These are phyloP conservation scores for Oryza australiensis DNA, from an alignment of 176 grass and related monocot species.

Conservation along the genomic window DNA sequence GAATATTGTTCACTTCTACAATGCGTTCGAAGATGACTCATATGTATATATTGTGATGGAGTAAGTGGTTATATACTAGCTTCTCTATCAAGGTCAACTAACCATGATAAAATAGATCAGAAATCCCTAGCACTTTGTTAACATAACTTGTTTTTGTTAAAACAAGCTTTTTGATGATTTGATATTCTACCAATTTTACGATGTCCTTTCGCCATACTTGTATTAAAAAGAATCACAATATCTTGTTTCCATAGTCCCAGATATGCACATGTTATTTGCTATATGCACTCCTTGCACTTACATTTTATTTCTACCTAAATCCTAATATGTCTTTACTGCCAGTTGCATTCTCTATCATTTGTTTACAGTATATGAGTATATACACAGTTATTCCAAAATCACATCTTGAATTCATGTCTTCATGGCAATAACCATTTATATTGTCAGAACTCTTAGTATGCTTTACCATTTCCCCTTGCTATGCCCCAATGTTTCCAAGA, in stretches of 20 bases:
- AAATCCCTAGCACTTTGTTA: background rate
- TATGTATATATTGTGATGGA: constrained; percentile 97
- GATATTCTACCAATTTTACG: background rate
- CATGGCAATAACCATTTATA: background rate
- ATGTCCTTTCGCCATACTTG: background rate
- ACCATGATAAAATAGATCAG: background rate
- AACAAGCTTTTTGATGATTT: background rate
- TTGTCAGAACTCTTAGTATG: background rate
- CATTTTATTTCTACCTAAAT: background rate
- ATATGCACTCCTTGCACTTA: constrained; percentile 3
- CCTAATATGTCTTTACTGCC: background rate
- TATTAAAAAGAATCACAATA: background rate
- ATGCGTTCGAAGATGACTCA: constrained; percentile 80
- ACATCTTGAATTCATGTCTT: background rate
- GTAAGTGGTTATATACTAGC: constrained; percentile 53
- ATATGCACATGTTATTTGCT: background rate
- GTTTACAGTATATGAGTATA: background rate
- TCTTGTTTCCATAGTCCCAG: constrained; percentile 16
- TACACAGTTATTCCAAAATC: background rate
- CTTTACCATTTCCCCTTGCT: constrained; percentile 12
- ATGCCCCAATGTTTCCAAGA: background rate
- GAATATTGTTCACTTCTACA: constrained; percentile 88
- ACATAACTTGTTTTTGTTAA: constrained; percentile 2
- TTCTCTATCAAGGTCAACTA: background rate
- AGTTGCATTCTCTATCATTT: constrained; percentile 18